Evolutionary conservation across 2,329 filamentous ascomycete species (phyloP).

Genomic region (Aureobasidium sp.): DNA sequence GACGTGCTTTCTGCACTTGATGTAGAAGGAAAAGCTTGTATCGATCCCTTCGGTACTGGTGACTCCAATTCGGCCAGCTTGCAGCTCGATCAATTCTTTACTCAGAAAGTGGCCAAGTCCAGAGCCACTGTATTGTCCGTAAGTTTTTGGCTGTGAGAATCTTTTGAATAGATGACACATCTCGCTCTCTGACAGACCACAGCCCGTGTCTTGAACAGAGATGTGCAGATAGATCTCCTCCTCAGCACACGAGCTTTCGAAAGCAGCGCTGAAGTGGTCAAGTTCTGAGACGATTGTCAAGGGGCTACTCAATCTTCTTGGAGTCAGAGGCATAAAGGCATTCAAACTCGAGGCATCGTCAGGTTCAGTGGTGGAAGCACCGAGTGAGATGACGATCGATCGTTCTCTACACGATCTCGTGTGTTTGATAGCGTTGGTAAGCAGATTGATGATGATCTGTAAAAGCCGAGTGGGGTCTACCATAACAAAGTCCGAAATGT

Average conservation of each 20-base stretch:
- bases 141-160: constrained; percentile 60
- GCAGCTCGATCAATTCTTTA: constrained; percentile 56
- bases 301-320: background rate
- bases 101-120: constrained; percentile 62
- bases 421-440: constrained; percentile 24
- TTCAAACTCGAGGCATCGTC: background rate
- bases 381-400: constrained; percentile 3
- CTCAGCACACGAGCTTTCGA: background rate
- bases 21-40: constrained; percentile 58
- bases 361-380: background rate
- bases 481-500: constrained; percentile 18
- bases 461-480: constrained; percentile 24
- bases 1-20: constrained; percentile 46
- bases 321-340: background rate
- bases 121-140: constrained; percentile 59
- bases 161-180: constrained; percentile 52
- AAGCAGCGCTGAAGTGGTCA: background rate
- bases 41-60: constrained; percentile 48
- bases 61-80: constrained; percentile 60
- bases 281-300: background rate
- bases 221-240: constrained; percentile 17
- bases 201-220: constrained; percentile 15
- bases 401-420: constrained; percentile 5
- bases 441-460: constrained; percentile 27
- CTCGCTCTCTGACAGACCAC: constrained; percentile 31